These are phyloP conservation scores for Bremia lactucae DNA, from an alignment of 352 stramenopile genomes.

Conservation along the genomic window DNA sequence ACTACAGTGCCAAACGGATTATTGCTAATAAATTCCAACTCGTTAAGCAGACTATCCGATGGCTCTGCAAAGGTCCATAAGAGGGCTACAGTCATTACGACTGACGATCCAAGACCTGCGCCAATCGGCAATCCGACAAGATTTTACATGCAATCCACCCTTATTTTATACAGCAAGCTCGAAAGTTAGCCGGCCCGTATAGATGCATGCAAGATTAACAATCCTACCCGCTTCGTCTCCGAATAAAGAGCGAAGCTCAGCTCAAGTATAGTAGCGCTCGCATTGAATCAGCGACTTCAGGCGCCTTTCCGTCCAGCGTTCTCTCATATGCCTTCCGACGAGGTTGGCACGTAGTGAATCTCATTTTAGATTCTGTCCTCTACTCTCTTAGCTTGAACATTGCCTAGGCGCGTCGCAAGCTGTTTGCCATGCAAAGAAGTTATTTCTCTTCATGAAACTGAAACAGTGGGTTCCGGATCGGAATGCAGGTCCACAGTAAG, in stretches of 20 bases:
- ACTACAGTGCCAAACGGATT: conserved; percentile 84
- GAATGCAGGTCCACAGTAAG: conserved; percentile 20
- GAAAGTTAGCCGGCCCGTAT: conserved; percentile 1
- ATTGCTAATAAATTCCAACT: conserved; percentile 60
- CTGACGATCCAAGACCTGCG: conserved; percentile 87
- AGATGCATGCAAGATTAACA: neutral
- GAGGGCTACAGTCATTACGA: conserved; percentile 81
- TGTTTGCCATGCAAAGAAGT: conserved; percentile 19
- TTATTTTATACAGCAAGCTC: conserved; percentile 3
- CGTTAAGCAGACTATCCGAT: conserved; percentile 12
- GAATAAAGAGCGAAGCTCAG: conserved; percentile 37
- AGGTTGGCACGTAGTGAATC: conserved; percentile 38
- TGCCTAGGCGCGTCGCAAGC: conserved; percentile 28
- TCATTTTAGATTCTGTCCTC: conserved; percentile 28
- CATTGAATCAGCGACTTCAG: conserved; percentile 36
- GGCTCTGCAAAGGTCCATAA: conserved; percentile 47
- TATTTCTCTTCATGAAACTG: conserved; percentile 49
- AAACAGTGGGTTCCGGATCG: conserved; percentile 15
- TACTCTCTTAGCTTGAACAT: conserved; percentile 21
- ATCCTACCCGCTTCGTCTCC: conserved; percentile 17
- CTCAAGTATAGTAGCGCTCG: conserved; percentile 48
- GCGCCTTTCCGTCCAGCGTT: conserved; percentile 31
- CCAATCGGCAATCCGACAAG: conserved; percentile 65
- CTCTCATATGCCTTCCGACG: conserved; percentile 32
- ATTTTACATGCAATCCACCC: conserved; percentile 33